Evolutionary conservation across 192 early-diverging fungal genomes (phyloP).

Genomic region (Backusella psychrophila): DNA sequence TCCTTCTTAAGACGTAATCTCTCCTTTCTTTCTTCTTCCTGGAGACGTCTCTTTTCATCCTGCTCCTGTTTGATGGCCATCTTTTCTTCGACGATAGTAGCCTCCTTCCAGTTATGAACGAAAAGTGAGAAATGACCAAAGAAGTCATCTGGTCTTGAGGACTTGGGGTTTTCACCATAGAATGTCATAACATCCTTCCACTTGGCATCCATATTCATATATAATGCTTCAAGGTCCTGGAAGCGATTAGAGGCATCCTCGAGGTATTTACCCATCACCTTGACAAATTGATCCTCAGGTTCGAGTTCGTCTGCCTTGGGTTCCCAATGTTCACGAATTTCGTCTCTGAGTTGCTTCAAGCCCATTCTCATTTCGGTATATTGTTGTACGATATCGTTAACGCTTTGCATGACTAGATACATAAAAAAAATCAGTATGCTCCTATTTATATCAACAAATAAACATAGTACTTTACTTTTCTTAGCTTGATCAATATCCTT

Average conservation of each 20-base stretch:
- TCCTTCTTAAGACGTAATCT: constrained; percentile 12
- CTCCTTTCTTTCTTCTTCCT: constrained; percentile 26
- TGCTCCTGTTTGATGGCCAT: constrained; percentile 40
- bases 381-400: constrained; percentile 36
- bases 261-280: constrained; percentile 62
- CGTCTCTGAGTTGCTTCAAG: constrained; percentile 44
- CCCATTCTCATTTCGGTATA: constrained; percentile 30
- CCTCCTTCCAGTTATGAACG: constrained; percentile 56
- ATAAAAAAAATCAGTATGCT: not conserved
- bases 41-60: constrained; percentile 28
- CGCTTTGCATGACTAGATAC: constrained; percentile 21
- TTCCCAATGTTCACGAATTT: constrained; percentile 38
- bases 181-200: constrained; percentile 67
- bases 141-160: constrained; percentile 76
- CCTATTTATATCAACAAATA: not conserved
- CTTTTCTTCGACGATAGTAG: constrained; percentile 21
- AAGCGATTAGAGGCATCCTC: constrained; percentile 58
- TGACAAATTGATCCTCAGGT: constrained; percentile 61
- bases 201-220: constrained; percentile 63
- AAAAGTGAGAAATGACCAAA: constrained; percentile 79
- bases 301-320: constrained; percentile 39
- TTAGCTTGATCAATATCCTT: constrained; percentile 63
- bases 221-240: constrained; percentile 53
- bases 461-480: constrained; percentile 34
- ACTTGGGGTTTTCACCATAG: constrained; percentile 70